Percentiles rank a stretch among this genome's conserved stretches.
phyloP scores from a whole-genome alignment of 1,139 yeast species.

The Candida sanyaensis region DNA sequence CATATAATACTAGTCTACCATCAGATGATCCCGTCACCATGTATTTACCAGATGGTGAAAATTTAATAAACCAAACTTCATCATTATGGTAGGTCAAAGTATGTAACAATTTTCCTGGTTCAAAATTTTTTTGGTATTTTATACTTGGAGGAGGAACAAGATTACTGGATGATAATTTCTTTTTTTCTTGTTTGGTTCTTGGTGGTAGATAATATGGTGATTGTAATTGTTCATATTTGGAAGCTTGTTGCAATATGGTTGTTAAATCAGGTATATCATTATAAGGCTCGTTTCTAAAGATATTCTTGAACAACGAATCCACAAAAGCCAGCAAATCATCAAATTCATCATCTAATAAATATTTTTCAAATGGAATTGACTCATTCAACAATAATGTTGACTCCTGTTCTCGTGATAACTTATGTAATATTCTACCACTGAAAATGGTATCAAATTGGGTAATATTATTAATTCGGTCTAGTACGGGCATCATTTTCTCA shows the following conservation, averaged over 20 bases:
- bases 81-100: conserved; percentile 57
- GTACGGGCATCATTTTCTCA: conserved; percentile 29
- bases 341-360: background rate
- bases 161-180: conserved; percentile 1
- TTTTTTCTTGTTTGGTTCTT: conserved; percentile 18
- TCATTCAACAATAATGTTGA: conserved; percentile 23
- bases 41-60: conserved; percentile 74
- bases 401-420: conserved; percentile 29
- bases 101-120: conserved; percentile 22
- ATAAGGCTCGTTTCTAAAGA: conserved; percentile 11
- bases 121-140: conserved; percentile 8
- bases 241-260: conserved; percentile 30
- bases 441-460: conserved; percentile 8
- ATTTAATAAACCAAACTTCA: conserved; percentile 84
- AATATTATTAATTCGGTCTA: conserved; percentile 22
- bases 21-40: conserved; percentile 81
- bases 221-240: conserved; percentile 27
- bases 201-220: conserved; percentile 40
- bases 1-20: conserved; percentile 64
- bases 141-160: background rate
- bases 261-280: conserved; percentile 25
- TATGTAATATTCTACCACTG: conserved; percentile 8
- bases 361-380: background rate
- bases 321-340: conserved; percentile 4
- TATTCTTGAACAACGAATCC: conserved; percentile 9